A percentile compares a stretch with the other conserved stretches of the same genome.
Evolutionary conservation across 148 eudicot genomes (phyloP).

Genomic region (Heliamphora exappendiculata): DNA sequence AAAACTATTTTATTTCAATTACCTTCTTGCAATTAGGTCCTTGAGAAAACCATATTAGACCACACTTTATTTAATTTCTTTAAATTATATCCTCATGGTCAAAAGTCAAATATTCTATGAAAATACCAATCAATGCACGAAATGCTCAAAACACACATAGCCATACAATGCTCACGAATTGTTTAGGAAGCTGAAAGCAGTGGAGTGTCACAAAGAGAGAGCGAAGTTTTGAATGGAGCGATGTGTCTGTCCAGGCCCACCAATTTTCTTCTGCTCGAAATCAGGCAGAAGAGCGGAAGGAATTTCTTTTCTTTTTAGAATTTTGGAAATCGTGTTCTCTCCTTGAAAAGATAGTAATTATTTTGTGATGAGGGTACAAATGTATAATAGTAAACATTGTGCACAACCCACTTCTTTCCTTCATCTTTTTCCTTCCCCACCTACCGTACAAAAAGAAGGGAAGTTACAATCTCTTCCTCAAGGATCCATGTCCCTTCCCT

Average conservation of each 20-base stretch:
- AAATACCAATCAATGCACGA: no score
- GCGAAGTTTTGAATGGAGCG: not conserved
- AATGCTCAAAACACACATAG: no score
- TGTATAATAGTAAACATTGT: no score
- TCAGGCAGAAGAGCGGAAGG: not conserved
- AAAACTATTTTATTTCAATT: no score
- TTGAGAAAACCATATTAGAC: no score
- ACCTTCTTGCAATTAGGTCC: no score
- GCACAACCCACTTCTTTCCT: not conserved
- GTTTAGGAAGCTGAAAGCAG: no score
- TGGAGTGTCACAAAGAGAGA: not conserved
- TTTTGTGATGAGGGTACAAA: not conserved
- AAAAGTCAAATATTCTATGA: no score
- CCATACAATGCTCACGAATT: no score
- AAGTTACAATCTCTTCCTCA: not conserved
- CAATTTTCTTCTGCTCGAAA: not conserved
- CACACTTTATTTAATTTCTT: no score
- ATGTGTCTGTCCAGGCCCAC: no score
- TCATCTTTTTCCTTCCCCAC: not conserved
- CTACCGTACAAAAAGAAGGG: not conserved
- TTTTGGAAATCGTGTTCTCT: not conserved
- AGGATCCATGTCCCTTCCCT: not conserved
- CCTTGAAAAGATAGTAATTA: not conserved
- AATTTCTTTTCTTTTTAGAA: not conserved
- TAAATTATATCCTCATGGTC: no score